Evolutionary conservation across 345 rosid genomes (phyloP).

Genomic region (Aurinia saxatilis): DNA sequence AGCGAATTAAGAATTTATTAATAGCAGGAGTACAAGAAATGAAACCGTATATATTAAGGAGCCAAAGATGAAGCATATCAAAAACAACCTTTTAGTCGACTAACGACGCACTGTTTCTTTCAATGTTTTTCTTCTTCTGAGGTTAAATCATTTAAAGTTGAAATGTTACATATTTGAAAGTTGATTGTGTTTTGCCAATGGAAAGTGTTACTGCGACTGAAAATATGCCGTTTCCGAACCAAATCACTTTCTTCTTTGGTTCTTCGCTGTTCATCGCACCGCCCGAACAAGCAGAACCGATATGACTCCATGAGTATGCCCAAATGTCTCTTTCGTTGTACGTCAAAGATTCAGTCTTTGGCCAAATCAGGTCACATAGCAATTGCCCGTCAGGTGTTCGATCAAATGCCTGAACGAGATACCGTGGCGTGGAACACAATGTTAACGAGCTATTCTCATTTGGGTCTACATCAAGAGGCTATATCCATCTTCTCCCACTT

Average conservation of each 20-base stretch:
- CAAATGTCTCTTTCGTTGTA: slow-evolving; percentile 26
- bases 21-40: too few species aligned
- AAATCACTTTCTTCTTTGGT: not conserved
- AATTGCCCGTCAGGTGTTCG: slow-evolving; percentile 63
- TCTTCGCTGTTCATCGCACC: too few species aligned
- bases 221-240: not conserved
- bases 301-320: not conserved
- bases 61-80: too few species aligned
- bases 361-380: slow-evolving; percentile 38
- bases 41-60: too few species aligned
- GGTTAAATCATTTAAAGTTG: too few species aligned
- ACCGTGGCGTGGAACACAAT: slow-evolving; percentile 68
- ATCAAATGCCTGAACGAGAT: slow-evolving; percentile 53
- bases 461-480: slow-evolving; percentile 50
- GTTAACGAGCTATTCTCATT: slow-evolving; percentile 54
- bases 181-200: too few species aligned
- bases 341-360: slow-evolving; percentile 40
- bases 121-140: too few species aligned
- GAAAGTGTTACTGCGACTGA: not conserved
- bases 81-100: too few species aligned
- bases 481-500: slow-evolving; percentile 40
- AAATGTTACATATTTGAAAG: too few species aligned
- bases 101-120: too few species aligned
- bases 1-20: too few species aligned
- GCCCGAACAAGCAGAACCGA: too few species aligned